Base-by-base conservation (phyloP, 345 rosid species). In the Ailanthus altissimus region DNA sequence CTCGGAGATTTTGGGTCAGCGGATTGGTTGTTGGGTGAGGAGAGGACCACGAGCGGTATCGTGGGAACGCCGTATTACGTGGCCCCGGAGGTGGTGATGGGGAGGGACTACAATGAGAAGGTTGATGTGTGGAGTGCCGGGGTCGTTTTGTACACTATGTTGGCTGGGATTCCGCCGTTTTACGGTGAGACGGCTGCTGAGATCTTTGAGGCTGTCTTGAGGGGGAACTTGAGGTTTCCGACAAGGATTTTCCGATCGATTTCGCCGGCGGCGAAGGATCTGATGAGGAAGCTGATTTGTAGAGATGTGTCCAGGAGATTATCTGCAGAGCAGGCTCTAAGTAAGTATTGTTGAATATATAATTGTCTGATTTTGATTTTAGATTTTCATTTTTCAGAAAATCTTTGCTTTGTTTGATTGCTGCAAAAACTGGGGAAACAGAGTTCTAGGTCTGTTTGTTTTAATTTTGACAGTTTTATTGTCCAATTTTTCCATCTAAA, bases 111-210 rank as follows among this genome's bases (percentile, higher is more conserved):
- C 61, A 82, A 81, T 0, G 95, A 90, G 87, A 92, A 96, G 78
- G 93, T 90, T 1, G 98, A 96, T 56, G 83, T 92, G 58, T 91
- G 98, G 98, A 92, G 99, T 54, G 92, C 88, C 0, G 93, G 99
- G 0, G 94, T 93, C 6, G 89, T 91, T 42, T 42, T 92, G 59
- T 96, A 90, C 69, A 81, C 93, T 2, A 83, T 96, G 95, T 56
- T 91, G 28, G 94, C 93, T 0, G 97, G 97, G 4, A 83, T 85
- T 5, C 92, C 90, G 3, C 98, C 97, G 80, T 96, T 94, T 47
- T 79, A 87, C 15, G 95, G 98, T 0, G 97, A 92, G 72, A 86
- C 90, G 6, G 90, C 89, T 8, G 84, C 71, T 14, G 85, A 89
- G 87, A 88, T 96, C 0, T 93, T 93, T 23, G 94, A 88, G 75